Percentiles rank a stretch among this genome's conserved stretches.
Conservation (phyloP, 495 filamentous ascomycete species). For the Hyaloscypha finlandica region DNA sequence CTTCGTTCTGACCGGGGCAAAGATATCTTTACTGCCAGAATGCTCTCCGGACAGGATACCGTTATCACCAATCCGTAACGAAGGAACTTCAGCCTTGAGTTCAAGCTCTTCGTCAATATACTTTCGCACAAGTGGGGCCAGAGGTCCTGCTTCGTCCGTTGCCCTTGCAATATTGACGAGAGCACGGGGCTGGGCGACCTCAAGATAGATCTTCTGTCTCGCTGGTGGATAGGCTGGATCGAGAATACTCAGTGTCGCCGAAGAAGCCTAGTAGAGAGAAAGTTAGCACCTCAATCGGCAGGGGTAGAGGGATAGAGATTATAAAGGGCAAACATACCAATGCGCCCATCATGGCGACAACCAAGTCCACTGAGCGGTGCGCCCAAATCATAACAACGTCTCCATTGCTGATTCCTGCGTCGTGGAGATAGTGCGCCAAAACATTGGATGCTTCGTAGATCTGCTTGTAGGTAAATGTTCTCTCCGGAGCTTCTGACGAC, state of each 20-base stretch:
- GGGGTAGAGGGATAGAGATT: no score
- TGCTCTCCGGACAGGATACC: slow-evolving; percentile 73
- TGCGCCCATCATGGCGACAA: slow-evolving; percentile 65
- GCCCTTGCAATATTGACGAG: slow-evolving; percentile 82
- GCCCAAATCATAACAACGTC: slow-evolving; percentile 96
- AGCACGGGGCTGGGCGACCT: slow-evolving; percentile 80
- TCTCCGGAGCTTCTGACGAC: slow-evolving; percentile 58
- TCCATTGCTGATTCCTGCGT: slow-evolving; percentile 67
- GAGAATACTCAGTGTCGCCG: slow-evolving; percentile 75
- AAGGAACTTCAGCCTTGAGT: slow-evolving; percentile 75
- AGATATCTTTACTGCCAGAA: slow-evolving; percentile 64
- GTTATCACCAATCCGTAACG: slow-evolving; percentile 62
- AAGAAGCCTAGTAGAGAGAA: no score
- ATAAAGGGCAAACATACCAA: slow-evolving; percentile 45
- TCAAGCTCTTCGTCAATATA: slow-evolving; percentile 74
- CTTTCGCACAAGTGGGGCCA: slow-evolving; percentile 67
- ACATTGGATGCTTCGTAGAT: slow-evolving; percentile 85
- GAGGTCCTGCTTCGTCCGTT: slow-evolving; percentile 65
- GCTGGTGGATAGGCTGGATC: slow-evolving; percentile 89
- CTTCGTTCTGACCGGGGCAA: slow-evolving; percentile 34
- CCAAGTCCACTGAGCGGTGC: slow-evolving; percentile 74
- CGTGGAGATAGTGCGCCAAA: slow-evolving; percentile 69
- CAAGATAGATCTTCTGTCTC: slow-evolving; percentile 86
- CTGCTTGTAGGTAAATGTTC: slow-evolving; percentile 79
- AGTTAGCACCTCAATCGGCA: no score